Evolutionary conservation across 805 yeast species (phyloP), one percentile per base, ranked within the genome.

Genomic region (Candida coleopterorum): DNA sequence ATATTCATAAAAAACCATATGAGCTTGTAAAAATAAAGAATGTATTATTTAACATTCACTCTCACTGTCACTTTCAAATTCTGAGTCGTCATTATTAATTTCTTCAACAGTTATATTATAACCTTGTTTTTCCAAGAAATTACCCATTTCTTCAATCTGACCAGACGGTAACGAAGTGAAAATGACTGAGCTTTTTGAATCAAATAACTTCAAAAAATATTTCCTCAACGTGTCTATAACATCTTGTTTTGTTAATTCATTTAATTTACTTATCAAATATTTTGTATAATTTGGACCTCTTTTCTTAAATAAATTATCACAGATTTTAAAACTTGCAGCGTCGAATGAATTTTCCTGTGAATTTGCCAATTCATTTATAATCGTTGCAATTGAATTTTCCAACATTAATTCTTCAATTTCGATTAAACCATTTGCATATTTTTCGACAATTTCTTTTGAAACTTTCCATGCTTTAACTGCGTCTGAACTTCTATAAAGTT

Each of bases 401-500:
- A 88, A 62, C 44, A 75, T 65, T 31, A 74, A 66, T 8, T 62
- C 59, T 36, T 85, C 93, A 48, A 90, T 70, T 20, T 59, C 53
- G 1, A 58, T 46, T 3, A 47, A 56, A 2, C 88, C 95, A 32
- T 53, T 47, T 1, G 80, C 81, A 48, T 70, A 75, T 25, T 74
- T 80, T 2, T 64, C 60, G 7, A 88, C 81, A 35, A 87, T 80
- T 25, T 72, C 60, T 44, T 76, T 75, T 4, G 86, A 88, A 18
- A 76, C 81, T 18, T 60, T 56, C 61, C 74, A 75, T 6, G 83
- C 81, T 43, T 78, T 76, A 37, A 75, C 67, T 2, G 85, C 77
- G 56, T 93, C 97, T 1, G 95, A 75, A 10, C 94, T 96, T 43
- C 96, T 74, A 50, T 85, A 85, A 14, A 90, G 72, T 31, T 69